A percentile compares a stretch with the other conserved stretches of the same genome.
These are phyloP conservation scores for Aspergillus nidulans DNA, from an alignment of 495 filamentous ascomycete species.

Conservation along the genomic window DNA sequence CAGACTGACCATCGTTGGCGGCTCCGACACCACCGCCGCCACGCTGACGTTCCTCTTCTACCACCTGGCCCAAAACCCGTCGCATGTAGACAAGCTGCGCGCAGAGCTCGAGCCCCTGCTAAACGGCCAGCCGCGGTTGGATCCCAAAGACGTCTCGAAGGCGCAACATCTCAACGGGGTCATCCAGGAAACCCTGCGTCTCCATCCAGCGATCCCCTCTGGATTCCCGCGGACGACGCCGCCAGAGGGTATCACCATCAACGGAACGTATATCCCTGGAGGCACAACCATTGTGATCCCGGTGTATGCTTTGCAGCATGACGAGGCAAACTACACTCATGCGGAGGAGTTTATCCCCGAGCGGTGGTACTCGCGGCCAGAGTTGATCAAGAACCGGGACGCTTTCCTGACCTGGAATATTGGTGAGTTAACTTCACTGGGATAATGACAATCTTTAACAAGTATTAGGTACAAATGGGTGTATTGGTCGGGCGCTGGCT, in stretches of 20 bases:
- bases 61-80: constrained; percentile 34
- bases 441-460: no score
- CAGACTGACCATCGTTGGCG: constrained; percentile 40
- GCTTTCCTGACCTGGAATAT: no score
- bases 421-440: no score
- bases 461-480: constrained; percentile 43
- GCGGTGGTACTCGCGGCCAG: no score
- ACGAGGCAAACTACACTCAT: constrained; percentile 26
- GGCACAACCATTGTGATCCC: constrained; percentile 15
- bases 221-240: constrained; percentile 27
- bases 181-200: constrained; percentile 31
- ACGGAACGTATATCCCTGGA: constrained; percentile 28
- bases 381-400: constrained; percentile 23
- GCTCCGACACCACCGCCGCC: constrained; percentile 48
- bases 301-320: constrained; percentile 22
- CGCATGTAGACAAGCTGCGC: background rate
- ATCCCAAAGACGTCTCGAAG: constrained; percentile 10
- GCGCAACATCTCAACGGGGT: constrained; percentile 46
- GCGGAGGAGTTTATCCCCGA: constrained; percentile 38
- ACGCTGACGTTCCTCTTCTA: constrained; percentile 47
- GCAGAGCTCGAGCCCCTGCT: no score
- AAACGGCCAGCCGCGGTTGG: no score
- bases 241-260: constrained; percentile 23
- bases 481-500: constrained; percentile 38
- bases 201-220: constrained; percentile 30